These are phyloP conservation scores for Trichophaea hybrida DNA, from an alignment of 2,329 filamentous ascomycete genomes.

Conservation along the genomic window DNA sequence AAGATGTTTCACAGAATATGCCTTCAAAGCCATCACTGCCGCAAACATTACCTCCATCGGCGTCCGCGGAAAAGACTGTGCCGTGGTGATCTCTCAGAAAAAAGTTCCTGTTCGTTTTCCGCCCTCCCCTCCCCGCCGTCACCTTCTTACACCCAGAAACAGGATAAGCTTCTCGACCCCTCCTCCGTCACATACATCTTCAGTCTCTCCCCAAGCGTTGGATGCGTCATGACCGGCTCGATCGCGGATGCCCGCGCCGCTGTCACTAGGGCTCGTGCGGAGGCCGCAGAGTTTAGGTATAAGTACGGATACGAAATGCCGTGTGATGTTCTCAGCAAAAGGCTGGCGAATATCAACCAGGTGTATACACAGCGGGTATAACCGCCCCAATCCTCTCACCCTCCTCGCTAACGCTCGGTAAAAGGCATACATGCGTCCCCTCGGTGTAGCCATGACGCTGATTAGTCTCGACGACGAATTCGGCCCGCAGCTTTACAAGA, in stretches of 20 bases:
- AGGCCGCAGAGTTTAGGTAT: constrained; percentile 96
- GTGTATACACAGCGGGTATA: constrained; percentile 93
- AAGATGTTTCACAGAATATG: constrained; percentile 61
- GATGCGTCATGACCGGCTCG: constrained; percentile 96
- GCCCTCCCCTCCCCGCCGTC: constrained; percentile 11
- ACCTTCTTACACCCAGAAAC: constrained; percentile 14
- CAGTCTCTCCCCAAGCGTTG: constrained; percentile 87
- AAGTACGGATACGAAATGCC: constrained; percentile 99
- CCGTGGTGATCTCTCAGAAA: constrained; percentile 95
- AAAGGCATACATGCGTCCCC: constrained; percentile 91
- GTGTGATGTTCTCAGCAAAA: constrained; percentile 88
- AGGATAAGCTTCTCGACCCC: constrained; percentile 99
- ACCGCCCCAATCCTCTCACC: background rate
- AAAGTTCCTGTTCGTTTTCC: constrained; percentile 75
- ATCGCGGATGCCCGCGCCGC: constrained; percentile 94
- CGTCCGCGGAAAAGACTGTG: constrained; percentile 89
- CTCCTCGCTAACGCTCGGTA: background rate
- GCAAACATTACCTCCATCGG: constrained; percentile 95
- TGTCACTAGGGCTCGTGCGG: constrained; percentile 79
- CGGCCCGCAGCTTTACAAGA: constrained; percentile 94
- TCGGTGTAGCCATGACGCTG: constrained; percentile 88
- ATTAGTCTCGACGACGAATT: constrained; percentile 86
- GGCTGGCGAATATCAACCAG: constrained; percentile 96
- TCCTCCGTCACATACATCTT: constrained; percentile 95
- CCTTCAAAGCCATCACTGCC: constrained; percentile 98